phyloP scores from a whole-genome alignment of 306 rosid genomes.

The Citrullus colocynthis region DNA sequence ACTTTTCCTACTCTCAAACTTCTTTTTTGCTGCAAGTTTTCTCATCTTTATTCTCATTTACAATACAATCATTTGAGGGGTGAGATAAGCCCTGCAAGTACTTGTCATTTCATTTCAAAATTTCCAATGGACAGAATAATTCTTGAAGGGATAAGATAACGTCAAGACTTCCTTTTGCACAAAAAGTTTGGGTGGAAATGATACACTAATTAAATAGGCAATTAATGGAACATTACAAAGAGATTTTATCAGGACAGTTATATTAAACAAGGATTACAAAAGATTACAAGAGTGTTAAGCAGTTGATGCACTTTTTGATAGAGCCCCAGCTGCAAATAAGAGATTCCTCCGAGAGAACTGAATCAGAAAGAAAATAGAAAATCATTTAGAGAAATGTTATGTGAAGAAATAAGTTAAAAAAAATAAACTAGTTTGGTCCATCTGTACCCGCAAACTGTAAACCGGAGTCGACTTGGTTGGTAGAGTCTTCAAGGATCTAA shows the following conservation, averaged over 20 bases:
- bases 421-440: neutral
- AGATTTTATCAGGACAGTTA: neutral
- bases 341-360: slow-evolving; percentile 99
- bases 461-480: slow-evolving; percentile 82
- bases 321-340: slow-evolving; percentile 78
- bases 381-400: neutral
- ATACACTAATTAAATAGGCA: neutral
- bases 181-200: neutral
- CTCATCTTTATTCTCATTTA: neutral
- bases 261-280: neutral
- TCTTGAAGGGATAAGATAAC: neutral
- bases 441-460: slow-evolving; percentile 51
- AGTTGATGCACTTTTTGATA: slow-evolving; percentile 31
- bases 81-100: neutral
- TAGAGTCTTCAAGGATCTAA: slow-evolving; percentile 67
- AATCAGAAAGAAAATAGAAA: neutral
- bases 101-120: neutral
- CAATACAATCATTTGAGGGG: neutral
- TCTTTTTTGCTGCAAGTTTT: neutral
- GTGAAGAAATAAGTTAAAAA: neutral
- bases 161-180: neutral
- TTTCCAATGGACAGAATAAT: neutral
- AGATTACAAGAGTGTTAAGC: neutral
- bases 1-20: neutral
- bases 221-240: neutral